These are phyloP conservation scores for Solanum neorickii DNA, from an alignment of 257 asterid species.

Conservation along the genomic window DNA sequence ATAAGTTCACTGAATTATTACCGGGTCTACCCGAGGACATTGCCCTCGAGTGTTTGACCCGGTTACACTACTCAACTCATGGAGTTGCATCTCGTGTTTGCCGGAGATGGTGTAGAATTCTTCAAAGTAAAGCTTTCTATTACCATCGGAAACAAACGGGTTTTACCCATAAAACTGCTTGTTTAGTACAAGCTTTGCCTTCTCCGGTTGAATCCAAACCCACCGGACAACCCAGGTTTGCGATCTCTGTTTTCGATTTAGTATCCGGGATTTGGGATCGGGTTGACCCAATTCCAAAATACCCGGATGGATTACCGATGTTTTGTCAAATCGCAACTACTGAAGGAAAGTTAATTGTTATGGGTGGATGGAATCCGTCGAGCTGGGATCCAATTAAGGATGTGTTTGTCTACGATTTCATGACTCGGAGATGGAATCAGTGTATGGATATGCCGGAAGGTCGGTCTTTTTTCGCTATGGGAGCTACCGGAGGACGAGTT, in stretches of 20 bases:
- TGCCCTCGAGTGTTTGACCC: constrained; percentile 69
- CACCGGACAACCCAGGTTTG: constrained; percentile 49
- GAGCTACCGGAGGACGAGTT: constrained; percentile 39
- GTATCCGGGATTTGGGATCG: constrained; percentile 44
- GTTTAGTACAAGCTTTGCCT: constrained; percentile 59
- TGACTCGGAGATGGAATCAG: constrained; percentile 51
- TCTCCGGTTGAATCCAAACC: constrained; percentile 32
- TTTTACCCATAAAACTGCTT: constrained; percentile 48
- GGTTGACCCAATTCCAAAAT: constrained; percentile 52
- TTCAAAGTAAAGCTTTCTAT: constrained; percentile 61
- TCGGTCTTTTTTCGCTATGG: constrained; percentile 72
- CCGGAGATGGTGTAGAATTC: constrained; percentile 44
- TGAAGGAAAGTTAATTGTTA: constrained; percentile 49
- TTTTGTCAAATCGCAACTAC: constrained; percentile 62
- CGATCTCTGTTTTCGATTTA: constrained; percentile 55
- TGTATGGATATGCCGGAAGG: constrained; percentile 61
- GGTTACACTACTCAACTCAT: constrained; percentile 73
- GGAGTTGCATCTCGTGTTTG: constrained; percentile 46
- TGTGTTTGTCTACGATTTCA: constrained; percentile 64
- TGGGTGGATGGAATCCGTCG: constrained; percentile 85
- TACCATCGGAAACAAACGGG: constrained; percentile 46
- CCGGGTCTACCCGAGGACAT: constrained; percentile 80
- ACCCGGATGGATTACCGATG: constrained; percentile 62
- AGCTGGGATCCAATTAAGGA: constrained; percentile 74
- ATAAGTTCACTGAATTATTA: constrained; percentile 35